Conservation (phyloP, 148 eudicot genomes). For the Fagopyrum homotropicum region DNA sequence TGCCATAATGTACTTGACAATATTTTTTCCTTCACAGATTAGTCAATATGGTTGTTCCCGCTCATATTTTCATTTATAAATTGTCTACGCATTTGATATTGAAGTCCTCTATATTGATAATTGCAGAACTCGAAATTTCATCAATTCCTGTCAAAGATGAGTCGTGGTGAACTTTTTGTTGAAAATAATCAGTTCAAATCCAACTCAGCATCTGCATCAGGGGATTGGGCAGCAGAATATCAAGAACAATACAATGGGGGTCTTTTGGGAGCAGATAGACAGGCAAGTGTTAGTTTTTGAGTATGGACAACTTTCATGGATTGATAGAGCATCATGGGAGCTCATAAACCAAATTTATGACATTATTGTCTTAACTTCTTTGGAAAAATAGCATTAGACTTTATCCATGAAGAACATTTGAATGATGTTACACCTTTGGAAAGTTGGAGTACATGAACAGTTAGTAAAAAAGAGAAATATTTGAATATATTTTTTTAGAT, state of each 20-base stretch:
- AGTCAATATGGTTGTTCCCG: not conserved
- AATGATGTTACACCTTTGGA: not conserved
- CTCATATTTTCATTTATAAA: not conserved
- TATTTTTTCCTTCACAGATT: not conserved
- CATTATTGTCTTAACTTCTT: not conserved
- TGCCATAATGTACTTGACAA: not conserved
- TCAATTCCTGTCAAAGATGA: constrained; percentile 98
- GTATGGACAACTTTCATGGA: not conserved
- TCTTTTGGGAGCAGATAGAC: constrained; percentile 54
- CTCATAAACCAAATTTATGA: not conserved
- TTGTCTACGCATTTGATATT: constrained; percentile 9
- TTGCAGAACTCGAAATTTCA: constrained; percentile 92
- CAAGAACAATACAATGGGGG: constrained; percentile 55
- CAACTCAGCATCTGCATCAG: constrained; percentile 44
- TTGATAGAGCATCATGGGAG: not conserved
- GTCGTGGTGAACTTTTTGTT: constrained; percentile 80
- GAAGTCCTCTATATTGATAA: constrained; percentile 10
- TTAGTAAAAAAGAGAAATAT: not conserved
- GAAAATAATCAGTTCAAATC: constrained; percentile 88
- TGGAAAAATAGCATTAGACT: not conserved
- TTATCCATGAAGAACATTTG: not conserved
- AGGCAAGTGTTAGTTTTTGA: constrained; percentile 42
- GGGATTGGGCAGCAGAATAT: constrained; percentile 87
- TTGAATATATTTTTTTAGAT: not conserved
- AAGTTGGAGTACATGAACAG: not conserved